Evolutionary conservation across 371 early-diverging fungal species (phyloP).

Genomic region (Dichotomocladium elegans): DNA sequence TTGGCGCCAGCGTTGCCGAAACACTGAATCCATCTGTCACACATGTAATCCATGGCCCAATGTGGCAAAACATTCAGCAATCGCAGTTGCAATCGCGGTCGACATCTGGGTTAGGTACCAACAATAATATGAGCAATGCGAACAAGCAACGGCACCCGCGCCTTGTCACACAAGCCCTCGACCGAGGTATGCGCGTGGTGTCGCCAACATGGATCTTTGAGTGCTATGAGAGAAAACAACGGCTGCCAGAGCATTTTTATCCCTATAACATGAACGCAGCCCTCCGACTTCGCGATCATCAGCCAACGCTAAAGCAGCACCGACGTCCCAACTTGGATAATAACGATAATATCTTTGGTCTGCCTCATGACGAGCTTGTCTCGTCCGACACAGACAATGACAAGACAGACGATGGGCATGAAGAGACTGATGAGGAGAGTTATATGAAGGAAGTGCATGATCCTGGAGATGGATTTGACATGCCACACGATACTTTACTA

Average conservation of each 20-base stretch:
- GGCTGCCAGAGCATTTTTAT: slow-evolving; percentile 7
- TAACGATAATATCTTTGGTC: not conserved
- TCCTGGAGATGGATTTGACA: no score
- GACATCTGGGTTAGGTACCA: no score
- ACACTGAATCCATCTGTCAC: slow-evolving; percentile 2
- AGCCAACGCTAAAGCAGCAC: no score
- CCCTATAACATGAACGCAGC: slow-evolving; percentile 9
- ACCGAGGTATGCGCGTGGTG: slow-evolving; percentile 6
- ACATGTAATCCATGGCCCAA: slow-evolving; percentile 11
- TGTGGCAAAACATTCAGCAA: no score
- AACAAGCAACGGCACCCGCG: slow-evolving; percentile 1
- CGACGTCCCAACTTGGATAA: no score
- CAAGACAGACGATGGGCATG: not conserved
- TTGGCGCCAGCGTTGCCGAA: slow-evolving; percentile 2
- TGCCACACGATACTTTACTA: not conserved
- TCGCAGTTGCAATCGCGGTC: no score
- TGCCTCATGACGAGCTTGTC: not conserved
- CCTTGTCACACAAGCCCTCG: slow-evolving; percentile 9
- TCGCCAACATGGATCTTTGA: slow-evolving; percentile 8
- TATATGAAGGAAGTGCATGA: no score
- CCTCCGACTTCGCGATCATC: not conserved
- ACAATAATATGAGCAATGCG: not conserved
- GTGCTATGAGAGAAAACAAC: slow-evolving; percentile 8
- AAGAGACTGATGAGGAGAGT: not conserved
- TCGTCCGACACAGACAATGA: slow-evolving; percentile 6